phyloP scores from a whole-genome alignment of 148 eudicot genomes.

The Cornus controversa region DNA sequence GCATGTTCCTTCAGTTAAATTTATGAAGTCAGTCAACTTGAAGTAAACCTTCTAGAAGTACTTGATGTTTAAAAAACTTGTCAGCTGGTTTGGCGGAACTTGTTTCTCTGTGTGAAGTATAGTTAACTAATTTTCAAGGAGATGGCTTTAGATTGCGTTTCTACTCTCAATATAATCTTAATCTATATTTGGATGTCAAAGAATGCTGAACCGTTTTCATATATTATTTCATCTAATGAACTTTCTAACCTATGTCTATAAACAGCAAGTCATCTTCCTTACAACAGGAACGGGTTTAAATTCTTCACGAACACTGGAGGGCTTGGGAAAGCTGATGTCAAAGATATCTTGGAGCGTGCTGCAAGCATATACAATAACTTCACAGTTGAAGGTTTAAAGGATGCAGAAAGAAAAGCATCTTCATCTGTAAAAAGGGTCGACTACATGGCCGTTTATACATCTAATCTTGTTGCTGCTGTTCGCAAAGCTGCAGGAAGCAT shows the following conservation, averaged over 20 bases:
- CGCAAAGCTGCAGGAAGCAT: conserved; percentile 87
- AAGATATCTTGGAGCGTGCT: conserved; percentile 87
- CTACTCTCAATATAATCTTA: background rate
- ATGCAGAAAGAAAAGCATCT: conserved; percentile 50
- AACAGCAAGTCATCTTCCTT: conserved; percentile 99
- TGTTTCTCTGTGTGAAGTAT: no score
- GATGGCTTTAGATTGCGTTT: conserved; percentile 4
- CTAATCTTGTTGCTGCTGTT: conserved; percentile 83
- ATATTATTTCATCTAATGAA: conserved; percentile 10
- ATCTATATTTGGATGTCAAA: background rate
- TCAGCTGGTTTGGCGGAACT: no score
- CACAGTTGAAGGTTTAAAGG: conserved; percentile 47
- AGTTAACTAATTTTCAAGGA: conserved; percentile 1
- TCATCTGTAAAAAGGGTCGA: conserved; percentile 62
- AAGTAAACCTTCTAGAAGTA: background rate
- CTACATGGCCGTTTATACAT: conserved; percentile 83
- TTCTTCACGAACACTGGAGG: conserved; percentile 97
- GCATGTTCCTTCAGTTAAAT: background rate
- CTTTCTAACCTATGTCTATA: conserved; percentile 10
- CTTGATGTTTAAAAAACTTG: no score
- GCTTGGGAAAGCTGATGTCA: conserved; percentile 87
- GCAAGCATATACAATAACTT: conserved; percentile 59
- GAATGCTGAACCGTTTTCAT: background rate
- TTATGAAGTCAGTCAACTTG: background rate
- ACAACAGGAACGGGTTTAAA: conserved; percentile 93